Percentiles rank a stretch among this genome's conserved stretches.
Evolutionary conservation across 805 yeast species (phyloP).

Genomic region (Sugiyamaella americana): DNA sequence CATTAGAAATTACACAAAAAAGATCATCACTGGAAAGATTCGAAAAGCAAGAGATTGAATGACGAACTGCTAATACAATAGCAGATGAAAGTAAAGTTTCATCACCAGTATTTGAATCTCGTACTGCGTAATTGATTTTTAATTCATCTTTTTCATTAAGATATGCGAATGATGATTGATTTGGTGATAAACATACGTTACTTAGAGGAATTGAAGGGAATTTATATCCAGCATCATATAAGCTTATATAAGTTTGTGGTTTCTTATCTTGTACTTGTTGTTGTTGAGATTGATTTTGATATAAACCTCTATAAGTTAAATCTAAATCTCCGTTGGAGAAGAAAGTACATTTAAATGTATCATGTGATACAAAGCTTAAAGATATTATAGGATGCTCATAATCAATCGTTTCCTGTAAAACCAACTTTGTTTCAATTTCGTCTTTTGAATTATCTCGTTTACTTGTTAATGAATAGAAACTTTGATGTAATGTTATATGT

Average conservation of each 20-base stretch:
- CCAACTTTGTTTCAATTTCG: conserved; percentile 9
- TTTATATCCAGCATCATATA: conserved; percentile 18
- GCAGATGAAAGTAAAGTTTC: conserved; percentile 29
- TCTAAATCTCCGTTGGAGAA: conserved; percentile 18
- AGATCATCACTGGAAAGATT: conserved; percentile 66
- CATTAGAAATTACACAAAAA: conserved; percentile 40
- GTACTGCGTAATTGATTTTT: conserved; percentile 18
- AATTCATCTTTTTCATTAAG: conserved; percentile 14
- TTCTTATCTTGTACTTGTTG: conserved; percentile 11
- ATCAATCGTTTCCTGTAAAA: conserved; percentile 9
- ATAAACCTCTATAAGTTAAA: conserved; percentile 12
- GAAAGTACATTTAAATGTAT: conserved; percentile 12
- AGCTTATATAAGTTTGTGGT: conserved; percentile 10
- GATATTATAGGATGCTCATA: conserved; percentile 12
- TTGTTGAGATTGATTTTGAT: conserved; percentile 10
- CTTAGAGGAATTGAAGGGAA: conserved; percentile 14
- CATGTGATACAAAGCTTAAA: conserved; percentile 14
- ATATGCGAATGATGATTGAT: conserved; percentile 26
- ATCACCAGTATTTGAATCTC: conserved; percentile 3
- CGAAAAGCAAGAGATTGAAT: conserved; percentile 65
- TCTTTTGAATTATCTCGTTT: conserved; percentile 11
- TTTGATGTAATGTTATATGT: conserved; percentile 18
- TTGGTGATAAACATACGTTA: conserved; percentile 31
- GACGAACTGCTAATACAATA: conserved; percentile 57
- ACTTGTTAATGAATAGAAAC: conserved; percentile 15